Percentiles rank a stretch among this genome's conserved stretches.
Conservation (phyloP, 495 filamentous ascomycete genomes). For the Podospora appendiculata region DNA sequence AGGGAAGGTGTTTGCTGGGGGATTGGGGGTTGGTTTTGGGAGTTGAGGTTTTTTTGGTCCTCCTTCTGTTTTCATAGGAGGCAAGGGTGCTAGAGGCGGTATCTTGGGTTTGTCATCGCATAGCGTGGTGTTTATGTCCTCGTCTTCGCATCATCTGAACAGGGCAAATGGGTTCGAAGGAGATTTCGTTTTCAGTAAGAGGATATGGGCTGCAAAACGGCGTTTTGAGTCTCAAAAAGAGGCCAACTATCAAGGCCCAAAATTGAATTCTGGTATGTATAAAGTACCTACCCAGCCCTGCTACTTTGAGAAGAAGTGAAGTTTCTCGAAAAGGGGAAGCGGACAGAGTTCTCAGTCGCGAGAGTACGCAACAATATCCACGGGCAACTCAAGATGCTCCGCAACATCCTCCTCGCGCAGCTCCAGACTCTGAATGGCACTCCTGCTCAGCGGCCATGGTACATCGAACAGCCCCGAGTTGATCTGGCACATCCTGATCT, state of each 20-base stretch:
- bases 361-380: slow-evolving; percentile 3
- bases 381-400: background rate
- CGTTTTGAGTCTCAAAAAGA: background rate
- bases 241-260: background rate
- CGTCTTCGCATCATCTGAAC: background rate
- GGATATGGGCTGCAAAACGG: background rate
- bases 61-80: no score
- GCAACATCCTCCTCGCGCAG: slow-evolving; percentile 9
- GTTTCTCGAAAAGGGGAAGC: background rate
- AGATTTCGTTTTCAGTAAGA: no score
- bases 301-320: no score
- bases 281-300: background rate
- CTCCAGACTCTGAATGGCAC: slow-evolving; percentile 8
- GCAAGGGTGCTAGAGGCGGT: background rate
- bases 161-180: background rate
- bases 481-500: slow-evolving; percentile 22
- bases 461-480: slow-evolving; percentile 19
- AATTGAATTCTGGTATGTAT: background rate
- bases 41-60: background rate
- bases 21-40: background rate
- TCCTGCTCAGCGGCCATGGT: slow-evolving; percentile 17
- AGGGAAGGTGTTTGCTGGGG: background rate
- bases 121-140: background rate
- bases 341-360: background rate
- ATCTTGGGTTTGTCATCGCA: background rate